Base-by-base conservation (phyloP, 306 rosid species). In the Inga oerstediana region DNA sequence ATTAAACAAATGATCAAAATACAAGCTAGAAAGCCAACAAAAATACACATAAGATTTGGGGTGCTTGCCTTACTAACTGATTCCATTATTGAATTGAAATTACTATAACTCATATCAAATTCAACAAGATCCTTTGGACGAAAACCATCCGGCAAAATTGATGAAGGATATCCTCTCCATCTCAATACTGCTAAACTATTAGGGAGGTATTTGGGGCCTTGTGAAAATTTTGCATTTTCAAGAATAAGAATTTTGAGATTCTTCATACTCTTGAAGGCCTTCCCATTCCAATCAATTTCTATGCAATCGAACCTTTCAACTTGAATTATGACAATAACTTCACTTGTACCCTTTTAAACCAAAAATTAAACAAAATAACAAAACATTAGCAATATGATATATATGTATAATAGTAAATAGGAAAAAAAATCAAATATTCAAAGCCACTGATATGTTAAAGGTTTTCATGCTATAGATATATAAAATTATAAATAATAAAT, bases 151-250 rank as follows among this genome's bases (percentile, higher is more conserved):
- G 83, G 83, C 67, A 79, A 73, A n/a, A 20, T 64, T 24, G 72
- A 7, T 49, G 52, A 8, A 48, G 86, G 86, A 66, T 65, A 84
- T 49, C 39, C 52, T 24, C 5, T 0, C 83, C 86, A 84, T 2
- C 39, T 68, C 7, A 84, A 15, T 20, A 84, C 51, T 79, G 52
- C 64, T n/a, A 79, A 73, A 22, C 2, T 64, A 19, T 37, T 64
- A 3, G 83, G 80, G 7, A 84, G 79, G 41, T 52, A 13, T 37
- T 32, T 15, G 24, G 76, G 80, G 32, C 34, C 66, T 51, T 11
- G 2, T 0, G 22, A 52, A 66, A 52, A 51, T 5, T 3, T 3
- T 0, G 2, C 16, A 2, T 39, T 64, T 32, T 3, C 17, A 16
- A 64, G 3, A 8, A 35, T 20, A 7, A 7, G 77, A 17, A 84